Percentiles rank a stretch among this genome's conserved stretches.
Evolutionary conservation across 495 filamentous ascomycete genomes (phyloP).

Genomic region (Diplogelasinospora grovesii): DNA sequence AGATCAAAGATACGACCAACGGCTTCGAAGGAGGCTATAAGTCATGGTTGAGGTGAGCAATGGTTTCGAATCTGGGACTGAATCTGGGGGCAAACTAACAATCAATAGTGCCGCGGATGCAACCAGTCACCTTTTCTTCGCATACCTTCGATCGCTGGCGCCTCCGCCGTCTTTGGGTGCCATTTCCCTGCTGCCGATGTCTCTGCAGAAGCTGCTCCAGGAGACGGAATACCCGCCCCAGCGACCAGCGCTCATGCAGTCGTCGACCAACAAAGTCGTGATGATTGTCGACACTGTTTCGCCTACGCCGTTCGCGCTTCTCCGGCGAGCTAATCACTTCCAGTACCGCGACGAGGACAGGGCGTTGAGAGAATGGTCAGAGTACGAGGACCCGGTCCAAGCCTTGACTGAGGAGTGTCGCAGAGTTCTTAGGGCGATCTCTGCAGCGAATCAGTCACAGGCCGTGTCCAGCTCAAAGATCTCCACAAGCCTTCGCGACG

Average conservation of each 20-base stretch:
- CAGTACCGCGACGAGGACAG: conserved; percentile 85
- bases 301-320: conserved; percentile 83
- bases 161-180: conserved; percentile 67
- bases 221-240: conserved; percentile 94
- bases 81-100: conserved; percentile 16
- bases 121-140: conserved; percentile 94
- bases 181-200: conserved; percentile 80
- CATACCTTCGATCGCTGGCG: conserved; percentile 83
- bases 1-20: conserved; percentile 72
- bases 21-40: conserved; percentile 97
- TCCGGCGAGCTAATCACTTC: conserved; percentile 89
- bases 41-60: conserved; percentile 54
- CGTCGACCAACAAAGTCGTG: conserved; percentile 77
- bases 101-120: conserved; percentile 78
- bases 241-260: conserved; percentile 68
- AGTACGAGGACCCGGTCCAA: conserved; percentile 82
- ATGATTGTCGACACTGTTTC: conserved; percentile 97
- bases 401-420: conserved; percentile 90
- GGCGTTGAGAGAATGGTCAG: conserved; percentile 73
- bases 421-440: conserved; percentile 81
- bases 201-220: conserved; percentile 80
- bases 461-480: conserved; percentile 56
- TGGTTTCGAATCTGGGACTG: neutral
- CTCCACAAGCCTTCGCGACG: conserved; percentile 66
- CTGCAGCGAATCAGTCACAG: conserved; percentile 77